These are phyloP conservation scores for Globisporangium paddicum DNA, from an alignment of 352 stramenopile genomes.

Conservation along the genomic window DNA sequence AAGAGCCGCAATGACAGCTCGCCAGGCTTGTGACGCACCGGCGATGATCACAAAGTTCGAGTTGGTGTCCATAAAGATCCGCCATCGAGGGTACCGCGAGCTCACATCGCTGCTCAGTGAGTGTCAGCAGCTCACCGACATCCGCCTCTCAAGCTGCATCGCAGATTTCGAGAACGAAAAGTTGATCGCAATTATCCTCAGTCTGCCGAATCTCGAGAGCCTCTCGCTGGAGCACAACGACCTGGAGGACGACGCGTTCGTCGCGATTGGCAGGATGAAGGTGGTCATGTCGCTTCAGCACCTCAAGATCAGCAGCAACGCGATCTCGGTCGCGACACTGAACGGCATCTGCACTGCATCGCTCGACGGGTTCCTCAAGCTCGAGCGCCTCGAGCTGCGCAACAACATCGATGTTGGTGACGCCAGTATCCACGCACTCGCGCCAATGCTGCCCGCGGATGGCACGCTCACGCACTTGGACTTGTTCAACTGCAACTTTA, in stretches of 20 bases:
- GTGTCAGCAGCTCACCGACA: conserved; percentile 22
- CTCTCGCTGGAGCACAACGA: conserved; percentile 80
- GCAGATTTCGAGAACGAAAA: conserved; percentile 49
- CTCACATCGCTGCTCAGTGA: conserved; percentile 38
- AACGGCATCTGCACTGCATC: conserved; percentile 37
- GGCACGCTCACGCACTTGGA: conserved; percentile 52
- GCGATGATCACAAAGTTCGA: conserved; percentile 37
- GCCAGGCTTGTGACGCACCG: neutral
- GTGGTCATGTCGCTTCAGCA: conserved; percentile 29
- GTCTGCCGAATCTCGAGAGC: conserved; percentile 24
- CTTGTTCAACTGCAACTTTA: conserved; percentile 60
- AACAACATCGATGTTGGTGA: conserved; percentile 70
- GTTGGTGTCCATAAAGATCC: conserved; percentile 69
- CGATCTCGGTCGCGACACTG: conserved; percentile 42
- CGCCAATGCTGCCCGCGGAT: conserved; percentile 50
- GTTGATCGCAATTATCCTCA: conserved; percentile 39
- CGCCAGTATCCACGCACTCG: conserved; percentile 49
- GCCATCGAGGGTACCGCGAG: conserved; percentile 31
- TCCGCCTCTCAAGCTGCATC: conserved; percentile 60
- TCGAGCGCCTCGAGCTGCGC: conserved; percentile 53
- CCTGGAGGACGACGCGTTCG: conserved; percentile 63
- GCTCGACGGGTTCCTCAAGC: conserved; percentile 39
- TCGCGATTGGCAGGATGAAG: conserved; percentile 15
- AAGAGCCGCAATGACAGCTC: neutral
- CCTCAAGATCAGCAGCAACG: conserved; percentile 59